Percentiles rank a stretch among this genome's conserved stretches.
Evolutionary conservation across 2,329 filamentous ascomycete genomes (phyloP).

Genomic region (Fusarium paranaense): DNA sequence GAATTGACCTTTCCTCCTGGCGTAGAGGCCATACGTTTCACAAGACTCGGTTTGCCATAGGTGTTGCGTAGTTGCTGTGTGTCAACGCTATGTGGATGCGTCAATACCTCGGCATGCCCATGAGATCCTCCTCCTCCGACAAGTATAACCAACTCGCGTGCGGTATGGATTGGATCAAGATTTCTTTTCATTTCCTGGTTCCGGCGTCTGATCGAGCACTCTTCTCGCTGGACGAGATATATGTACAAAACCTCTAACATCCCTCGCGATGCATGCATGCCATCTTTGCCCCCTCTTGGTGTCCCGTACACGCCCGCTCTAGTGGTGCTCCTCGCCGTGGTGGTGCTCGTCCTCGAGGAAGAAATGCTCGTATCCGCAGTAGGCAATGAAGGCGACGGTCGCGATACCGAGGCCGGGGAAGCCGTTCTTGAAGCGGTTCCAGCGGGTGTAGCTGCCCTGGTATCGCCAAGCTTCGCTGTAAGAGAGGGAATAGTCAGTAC

Average conservation of each 20-base stretch:
- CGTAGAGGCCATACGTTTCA: background rate
- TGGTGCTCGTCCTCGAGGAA: slow-evolving; percentile 82
- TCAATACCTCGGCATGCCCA: background rate
- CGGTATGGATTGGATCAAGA: background rate
- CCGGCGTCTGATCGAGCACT: slow-evolving; percentile 32
- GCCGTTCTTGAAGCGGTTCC: slow-evolving; percentile 86
- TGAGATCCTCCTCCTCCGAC: background rate
- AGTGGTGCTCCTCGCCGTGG: slow-evolving; percentile 67
- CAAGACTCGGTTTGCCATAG: background rate
- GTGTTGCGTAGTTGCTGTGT: background rate
- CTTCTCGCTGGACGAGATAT: slow-evolving; percentile 35
- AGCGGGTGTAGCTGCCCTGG: slow-evolving; percentile 86
- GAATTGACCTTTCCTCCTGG: background rate
- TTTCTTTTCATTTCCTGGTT: slow-evolving; percentile 38
- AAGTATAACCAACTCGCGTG: background rate
- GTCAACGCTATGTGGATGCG: background rate
- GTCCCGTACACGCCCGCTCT: slow-evolving; percentile 42
- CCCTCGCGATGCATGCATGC: slow-evolving; percentile 19
- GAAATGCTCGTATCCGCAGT: slow-evolving; percentile 90
- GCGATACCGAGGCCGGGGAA: slow-evolving; percentile 95
- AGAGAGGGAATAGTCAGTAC: slow-evolving; percentile 17
- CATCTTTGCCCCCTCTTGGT: slow-evolving; percentile 17
- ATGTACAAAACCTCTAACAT: slow-evolving; percentile 39
- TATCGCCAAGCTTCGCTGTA: slow-evolving; percentile 95
- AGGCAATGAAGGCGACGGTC: slow-evolving; percentile 88